phyloP scores from a whole-genome alignment of 2,329 filamentous ascomycete species.

The Epichloe gansuensis region DNA sequence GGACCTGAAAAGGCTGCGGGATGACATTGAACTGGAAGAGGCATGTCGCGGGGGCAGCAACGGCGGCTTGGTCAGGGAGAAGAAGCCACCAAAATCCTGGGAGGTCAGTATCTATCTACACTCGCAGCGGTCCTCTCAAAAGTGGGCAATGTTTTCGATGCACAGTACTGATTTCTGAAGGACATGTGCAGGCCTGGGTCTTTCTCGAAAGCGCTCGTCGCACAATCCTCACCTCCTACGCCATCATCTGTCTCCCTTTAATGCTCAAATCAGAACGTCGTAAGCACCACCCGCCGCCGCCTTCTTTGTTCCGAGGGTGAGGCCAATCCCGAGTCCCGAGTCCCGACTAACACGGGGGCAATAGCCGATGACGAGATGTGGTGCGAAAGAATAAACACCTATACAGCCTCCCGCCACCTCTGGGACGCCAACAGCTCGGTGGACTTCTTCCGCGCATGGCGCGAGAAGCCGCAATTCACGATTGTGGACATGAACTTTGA shows the following conservation, averaged over 20 bases:
- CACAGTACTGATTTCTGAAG: neutral
- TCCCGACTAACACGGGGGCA: neutral
- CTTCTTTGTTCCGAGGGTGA: neutral
- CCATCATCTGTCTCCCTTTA: slow-evolving; percentile 20
- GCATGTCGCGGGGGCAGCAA: slow-evolving; percentile 10
- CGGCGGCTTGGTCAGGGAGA: slow-evolving; percentile 9
- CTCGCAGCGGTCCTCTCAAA: too few relatives aligned
- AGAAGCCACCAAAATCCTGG: slow-evolving; percentile 27
- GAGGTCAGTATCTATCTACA: slow-evolving; percentile 18
- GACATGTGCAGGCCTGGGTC: slow-evolving; percentile 23
- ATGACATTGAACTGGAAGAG: slow-evolving; percentile 20
- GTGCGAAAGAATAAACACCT: slow-evolving; percentile 9
- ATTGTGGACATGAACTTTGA: slow-evolving; percentile 23
- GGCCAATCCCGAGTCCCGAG: too few relatives aligned
- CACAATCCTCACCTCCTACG: slow-evolving; percentile 22
- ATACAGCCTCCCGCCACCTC: slow-evolving; percentile 28
- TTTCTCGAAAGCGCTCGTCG: slow-evolving; percentile 29
- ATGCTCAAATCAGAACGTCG: slow-evolving; percentile 21
- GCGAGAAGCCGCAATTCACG: slow-evolving; percentile 26
- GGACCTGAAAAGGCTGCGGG: slow-evolving; percentile 20
- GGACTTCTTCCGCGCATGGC: slow-evolving; percentile 31
- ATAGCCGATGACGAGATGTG: slow-evolving; percentile 6
- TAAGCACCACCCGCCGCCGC: slow-evolving; percentile 8
- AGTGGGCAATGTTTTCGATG: neutral
- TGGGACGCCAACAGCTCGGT: slow-evolving; percentile 29